Evolutionary conservation across 2,329 filamentous ascomycete genomes (phyloP), one percentile per base, ranked within the genome.

Genomic region (Colletotrichum sp.): DNA sequence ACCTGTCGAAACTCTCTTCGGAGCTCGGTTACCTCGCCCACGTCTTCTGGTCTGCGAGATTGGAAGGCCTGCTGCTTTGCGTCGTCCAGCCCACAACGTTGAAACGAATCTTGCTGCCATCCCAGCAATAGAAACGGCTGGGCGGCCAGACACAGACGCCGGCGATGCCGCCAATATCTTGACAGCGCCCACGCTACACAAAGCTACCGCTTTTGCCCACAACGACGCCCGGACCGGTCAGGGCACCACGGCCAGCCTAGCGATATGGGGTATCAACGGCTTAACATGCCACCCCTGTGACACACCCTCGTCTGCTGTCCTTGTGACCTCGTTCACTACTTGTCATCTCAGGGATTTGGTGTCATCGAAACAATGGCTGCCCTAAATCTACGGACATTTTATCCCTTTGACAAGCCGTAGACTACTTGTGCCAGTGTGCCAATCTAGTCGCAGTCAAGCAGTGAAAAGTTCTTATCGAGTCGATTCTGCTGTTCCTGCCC

Each of bases 171-270:
- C 70, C 70, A 59, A 60, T 61, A 73, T 55, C 27, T 68, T 68
- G 70, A 75, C 73, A 73, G 70, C 73, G 68, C 72, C 61, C 72
- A 67, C 61, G 68, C 68, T 63, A 67, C 68, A 60, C 68, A 66
- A 48, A 55, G 34, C 55, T 57, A 61, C 72, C 39, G 19, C 55
- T 52, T 55, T 44, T 68, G 70, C 64, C 59, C 15, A 64, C 70
- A 22, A 71, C 64, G 25, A 73, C 73, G 73, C 70, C 73, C 70
- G 73, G 73, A 73, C 73, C 63, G 70, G 64, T 73, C 70, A 75
- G 44, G 73, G 73, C 73, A 73, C 27, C 27, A 22, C 70, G 59
- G 57, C 64, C 57, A 68, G 73, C 32, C 57, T 64, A 65, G 63
- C 70, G 64, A 73, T 65, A 65, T 73, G 70, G 64, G 73, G 73